Percentiles rank a stretch among this genome's conserved stretches.
Evolutionary conservation across 2,329 filamentous ascomycete genomes (phyloP).

Genomic region (Xylariales sp.): DNA sequence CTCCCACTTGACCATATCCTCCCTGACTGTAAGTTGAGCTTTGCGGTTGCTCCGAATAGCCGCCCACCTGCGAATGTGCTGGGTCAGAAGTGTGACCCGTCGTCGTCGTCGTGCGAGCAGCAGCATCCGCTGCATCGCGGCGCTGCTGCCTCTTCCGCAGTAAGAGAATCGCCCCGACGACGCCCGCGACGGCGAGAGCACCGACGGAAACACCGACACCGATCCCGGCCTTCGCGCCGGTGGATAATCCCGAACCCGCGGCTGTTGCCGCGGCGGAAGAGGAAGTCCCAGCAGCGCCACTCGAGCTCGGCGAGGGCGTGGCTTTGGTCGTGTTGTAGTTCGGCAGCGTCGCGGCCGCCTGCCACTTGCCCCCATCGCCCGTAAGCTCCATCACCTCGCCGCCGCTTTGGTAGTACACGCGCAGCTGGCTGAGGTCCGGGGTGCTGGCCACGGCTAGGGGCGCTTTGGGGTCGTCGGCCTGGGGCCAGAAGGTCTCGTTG

Average conservation of each 20-base stretch:
- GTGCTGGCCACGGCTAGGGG: constrained; percentile 26
- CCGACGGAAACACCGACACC: constrained; percentile 30
- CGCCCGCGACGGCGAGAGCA: constrained; percentile 25
- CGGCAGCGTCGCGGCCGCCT: constrained; percentile 20
- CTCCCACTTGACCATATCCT: background rate
- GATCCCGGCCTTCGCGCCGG: constrained; percentile 31
- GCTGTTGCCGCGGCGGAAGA: constrained; percentile 7
- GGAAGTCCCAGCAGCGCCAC: background rate
- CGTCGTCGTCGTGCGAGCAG: constrained; percentile 4
- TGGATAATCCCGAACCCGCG: constrained; percentile 16
- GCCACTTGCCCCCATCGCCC: constrained; percentile 25
- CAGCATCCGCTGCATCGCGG: constrained; percentile 13
- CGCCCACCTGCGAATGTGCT: constrained; percentile 3
- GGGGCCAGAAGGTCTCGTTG: constrained; percentile 15
- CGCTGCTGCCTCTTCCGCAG: constrained; percentile 21
- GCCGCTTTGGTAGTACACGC: constrained; percentile 31
- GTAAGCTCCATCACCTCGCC: constrained; percentile 26
- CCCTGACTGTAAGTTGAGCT: background rate
- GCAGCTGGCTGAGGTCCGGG: constrained; percentile 17
- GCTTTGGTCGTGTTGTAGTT: constrained; percentile 18
- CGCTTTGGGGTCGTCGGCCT: constrained; percentile 21
- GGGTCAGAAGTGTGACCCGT: constrained; percentile 8
- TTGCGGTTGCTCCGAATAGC: constrained; percentile 3
- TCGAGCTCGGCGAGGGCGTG: background rate
- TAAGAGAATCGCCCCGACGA: constrained; percentile 22